Evolutionary conservation across 1,284 basidiomycete genomes (phyloP).

Genomic region (Psilocybe mexicana): DNA sequence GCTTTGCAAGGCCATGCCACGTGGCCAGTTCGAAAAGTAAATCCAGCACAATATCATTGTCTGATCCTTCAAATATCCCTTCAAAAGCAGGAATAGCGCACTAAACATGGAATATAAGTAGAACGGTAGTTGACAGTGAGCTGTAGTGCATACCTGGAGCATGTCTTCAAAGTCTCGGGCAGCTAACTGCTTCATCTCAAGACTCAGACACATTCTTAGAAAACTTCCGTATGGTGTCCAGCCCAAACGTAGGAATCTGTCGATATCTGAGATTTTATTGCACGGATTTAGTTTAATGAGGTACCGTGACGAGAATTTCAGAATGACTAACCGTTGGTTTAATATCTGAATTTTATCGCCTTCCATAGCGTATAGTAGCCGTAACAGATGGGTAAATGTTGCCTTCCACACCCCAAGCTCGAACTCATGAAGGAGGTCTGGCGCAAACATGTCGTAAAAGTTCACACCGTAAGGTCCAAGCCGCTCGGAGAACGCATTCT

Average conservation of each 20-base stretch:
- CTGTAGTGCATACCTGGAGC: slow-evolving; percentile 31
- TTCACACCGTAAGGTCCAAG: slow-evolving; percentile 22
- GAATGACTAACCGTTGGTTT: slow-evolving; percentile 21
- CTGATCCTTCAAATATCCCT: slow-evolving; percentile 29
- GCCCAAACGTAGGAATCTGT: slow-evolving; percentile 31
- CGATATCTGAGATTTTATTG: slow-evolving; percentile 24
- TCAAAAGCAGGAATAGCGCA: slow-evolving; percentile 36
- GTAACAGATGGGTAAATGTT: slow-evolving; percentile 27
- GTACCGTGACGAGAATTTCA: too few relatives aligned
- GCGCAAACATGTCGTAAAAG: slow-evolving; percentile 22
- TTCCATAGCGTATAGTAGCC: slow-evolving; percentile 23
- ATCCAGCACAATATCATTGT: slow-evolving; percentile 29
- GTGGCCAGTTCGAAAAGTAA: slow-evolving; percentile 31
- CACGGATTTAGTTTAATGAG: too few relatives aligned
- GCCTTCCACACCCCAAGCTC: slow-evolving; percentile 31
- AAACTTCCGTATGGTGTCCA: slow-evolving; percentile 32
- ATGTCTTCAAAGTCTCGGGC: slow-evolving; percentile 36
- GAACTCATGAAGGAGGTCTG: slow-evolving; percentile 31
- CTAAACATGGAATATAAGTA: slow-evolving; percentile 12
- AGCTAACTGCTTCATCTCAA: slow-evolving; percentile 32
- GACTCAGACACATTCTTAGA: slow-evolving; percentile 26
- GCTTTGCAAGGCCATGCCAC: slow-evolving; percentile 40
- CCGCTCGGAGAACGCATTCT: slow-evolving; percentile 25
- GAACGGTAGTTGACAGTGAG: neutral
- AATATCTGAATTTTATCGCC: slow-evolving; percentile 18